Evolutionary conservation across 768 basidiomycete genomes (phyloP).

Genomic region (Chalciporus pseudorubinellus): DNA sequence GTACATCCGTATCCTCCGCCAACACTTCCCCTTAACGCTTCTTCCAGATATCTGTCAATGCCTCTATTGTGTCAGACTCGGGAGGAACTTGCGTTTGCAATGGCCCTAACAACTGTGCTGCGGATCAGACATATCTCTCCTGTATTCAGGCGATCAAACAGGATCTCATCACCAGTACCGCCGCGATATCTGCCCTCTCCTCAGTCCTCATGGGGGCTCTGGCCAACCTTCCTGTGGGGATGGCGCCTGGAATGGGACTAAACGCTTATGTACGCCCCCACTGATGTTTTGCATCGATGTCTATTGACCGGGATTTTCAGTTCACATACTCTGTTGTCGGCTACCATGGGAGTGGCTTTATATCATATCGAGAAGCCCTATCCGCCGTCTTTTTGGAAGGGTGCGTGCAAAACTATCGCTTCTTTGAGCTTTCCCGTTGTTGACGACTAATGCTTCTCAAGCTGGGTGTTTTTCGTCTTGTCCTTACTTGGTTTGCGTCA

Average conservation of each 20-base stretch:
- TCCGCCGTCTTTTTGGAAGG: constrained; percentile 88
- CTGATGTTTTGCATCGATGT: not conserved
- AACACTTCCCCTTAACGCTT: not conserved
- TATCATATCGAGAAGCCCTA: constrained; percentile 76
- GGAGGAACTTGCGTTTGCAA: constrained; percentile 83
- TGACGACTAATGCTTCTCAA: constrained; percentile 23
- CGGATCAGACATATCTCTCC: constrained; percentile 50
- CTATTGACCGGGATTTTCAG: constrained; percentile 33
- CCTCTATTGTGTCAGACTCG: constrained; percentile 68
- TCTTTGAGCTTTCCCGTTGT: not conserved
- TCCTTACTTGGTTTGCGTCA: constrained; percentile 83
- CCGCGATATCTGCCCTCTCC: constrained; percentile 70
- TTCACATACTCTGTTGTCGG: constrained; percentile 89
- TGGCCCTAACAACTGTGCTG: constrained; percentile 50
- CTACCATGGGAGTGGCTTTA: constrained; percentile 67
- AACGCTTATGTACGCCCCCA: constrained; percentile 66
- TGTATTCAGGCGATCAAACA: constrained; percentile 63
- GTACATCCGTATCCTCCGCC: constrained; percentile 17
- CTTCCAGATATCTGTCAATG: constrained; percentile 78
- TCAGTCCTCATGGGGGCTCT: constrained; percentile 81
- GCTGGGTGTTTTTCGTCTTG: constrained; percentile 79
- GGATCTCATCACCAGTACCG: constrained; percentile 82
- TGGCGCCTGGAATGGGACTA: constrained; percentile 83
- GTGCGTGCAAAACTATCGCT: constrained; percentile 37
- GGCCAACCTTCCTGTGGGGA: constrained; percentile 86